Evolutionary conservation across 73 alveolate species (phyloP).

Genomic region (Paramecium sonneborni): DNA sequence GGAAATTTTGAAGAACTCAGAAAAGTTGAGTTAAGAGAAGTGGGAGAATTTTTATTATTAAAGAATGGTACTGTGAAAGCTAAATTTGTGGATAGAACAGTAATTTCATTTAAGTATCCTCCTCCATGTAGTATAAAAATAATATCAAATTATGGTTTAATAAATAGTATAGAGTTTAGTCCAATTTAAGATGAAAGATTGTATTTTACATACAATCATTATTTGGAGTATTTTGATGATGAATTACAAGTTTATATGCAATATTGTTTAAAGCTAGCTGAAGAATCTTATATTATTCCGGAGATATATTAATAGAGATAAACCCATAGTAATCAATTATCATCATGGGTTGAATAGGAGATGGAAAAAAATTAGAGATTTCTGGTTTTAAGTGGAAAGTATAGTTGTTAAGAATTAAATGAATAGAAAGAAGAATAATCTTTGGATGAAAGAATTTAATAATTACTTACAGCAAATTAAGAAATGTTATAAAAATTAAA

Average conservation of each 20-base stretch:
- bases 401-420: background rate
- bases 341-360: background rate
- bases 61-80: constrained; percentile 44
- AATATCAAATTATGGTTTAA: background rate
- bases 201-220: background rate
- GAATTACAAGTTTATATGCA: background rate
- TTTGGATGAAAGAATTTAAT: background rate
- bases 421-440: background rate
- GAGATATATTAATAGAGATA: background rate
- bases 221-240: background rate
- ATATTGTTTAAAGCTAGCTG: background rate
- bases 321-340: background rate
- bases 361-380: constrained; percentile 30
- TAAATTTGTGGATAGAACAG: constrained; percentile 44
- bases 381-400: background rate
- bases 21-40: background rate
- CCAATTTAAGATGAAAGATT: background rate
- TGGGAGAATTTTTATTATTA: background rate
- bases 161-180: background rate
- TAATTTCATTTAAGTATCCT: constrained; percentile 35
- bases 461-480: background rate
- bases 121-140: constrained; percentile 25
- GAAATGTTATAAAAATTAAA: constrained; percentile 2
- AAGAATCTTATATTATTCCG: background rate
- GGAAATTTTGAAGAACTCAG: background rate